Conservation (phyloP, 2,329 filamentous ascomycete genomes). For the Biscogniauxia mediterranea region DNA sequence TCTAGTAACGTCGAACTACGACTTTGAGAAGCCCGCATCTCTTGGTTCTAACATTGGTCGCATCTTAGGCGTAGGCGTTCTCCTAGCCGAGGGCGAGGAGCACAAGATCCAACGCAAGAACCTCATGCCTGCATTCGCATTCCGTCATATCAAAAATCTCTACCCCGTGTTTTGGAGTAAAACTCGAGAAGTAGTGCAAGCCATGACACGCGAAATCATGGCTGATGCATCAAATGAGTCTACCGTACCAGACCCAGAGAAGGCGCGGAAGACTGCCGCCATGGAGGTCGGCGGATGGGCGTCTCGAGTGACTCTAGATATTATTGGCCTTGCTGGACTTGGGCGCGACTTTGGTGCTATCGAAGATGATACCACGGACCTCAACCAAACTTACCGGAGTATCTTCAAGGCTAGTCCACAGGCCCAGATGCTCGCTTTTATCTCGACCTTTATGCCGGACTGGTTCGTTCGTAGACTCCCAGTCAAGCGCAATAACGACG, state of each 20-base stretch:
- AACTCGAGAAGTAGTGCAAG: constrained; percentile 62
- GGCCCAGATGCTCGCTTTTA: constrained; percentile 54
- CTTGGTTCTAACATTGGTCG: constrained; percentile 57
- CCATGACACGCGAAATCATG: constrained; percentile 54
- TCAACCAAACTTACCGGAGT: constrained; percentile 55
- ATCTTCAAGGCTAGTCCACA: constrained; percentile 54
- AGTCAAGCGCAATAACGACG: constrained; percentile 65
- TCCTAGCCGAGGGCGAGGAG: constrained; percentile 87
- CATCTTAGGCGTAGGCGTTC: constrained; percentile 67
- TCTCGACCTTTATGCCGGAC: constrained; percentile 61
- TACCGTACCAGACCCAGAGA: constrained; percentile 27
- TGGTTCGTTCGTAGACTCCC: constrained; percentile 65
- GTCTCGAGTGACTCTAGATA: constrained; percentile 69
- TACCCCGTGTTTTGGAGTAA: constrained; percentile 85
- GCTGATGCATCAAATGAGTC: constrained; percentile 31
- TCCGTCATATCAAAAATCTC: constrained; percentile 79
- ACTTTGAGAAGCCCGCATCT: constrained; percentile 62
- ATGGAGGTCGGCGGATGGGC: constrained; percentile 63
- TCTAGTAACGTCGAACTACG: constrained; percentile 66
- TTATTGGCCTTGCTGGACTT: constrained; percentile 71
- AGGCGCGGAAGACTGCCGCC: constrained; percentile 38
- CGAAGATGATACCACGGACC: constrained; percentile 55
- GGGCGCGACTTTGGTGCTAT: constrained; percentile 70
- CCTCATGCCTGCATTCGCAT: constrained; percentile 80
- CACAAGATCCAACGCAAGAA: constrained; percentile 80